Conservation (phyloP, 768 basidiomycete species). For the Tulasnella sp. region DNA sequence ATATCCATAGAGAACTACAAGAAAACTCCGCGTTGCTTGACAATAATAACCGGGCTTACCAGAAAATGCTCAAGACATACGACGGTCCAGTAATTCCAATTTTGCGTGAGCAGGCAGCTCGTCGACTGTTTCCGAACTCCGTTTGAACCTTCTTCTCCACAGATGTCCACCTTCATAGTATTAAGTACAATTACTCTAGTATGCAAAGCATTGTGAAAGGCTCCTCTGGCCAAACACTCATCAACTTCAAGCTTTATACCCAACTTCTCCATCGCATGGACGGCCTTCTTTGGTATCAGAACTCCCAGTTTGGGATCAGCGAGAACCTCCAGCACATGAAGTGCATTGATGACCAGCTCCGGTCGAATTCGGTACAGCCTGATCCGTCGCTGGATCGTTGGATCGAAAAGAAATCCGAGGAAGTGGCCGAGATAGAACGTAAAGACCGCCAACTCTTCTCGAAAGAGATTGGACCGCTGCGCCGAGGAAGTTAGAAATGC, state of each 20-base stretch:
- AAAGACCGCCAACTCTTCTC: not conserved
- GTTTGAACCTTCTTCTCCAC: not conserved
- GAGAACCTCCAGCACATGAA: not conserved
- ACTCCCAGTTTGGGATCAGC: not conserved
- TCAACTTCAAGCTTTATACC: constrained; percentile 21
- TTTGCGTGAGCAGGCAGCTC: not conserved
- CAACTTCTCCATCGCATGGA: constrained; percentile 6
- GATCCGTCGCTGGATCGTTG: not conserved
- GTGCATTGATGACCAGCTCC: not conserved
- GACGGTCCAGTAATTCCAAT: constrained; percentile 2
- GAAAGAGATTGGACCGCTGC: not conserved
- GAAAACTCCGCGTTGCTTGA: not conserved
- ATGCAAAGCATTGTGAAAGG: not conserved
- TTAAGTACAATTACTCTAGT: constrained; percentile 9
- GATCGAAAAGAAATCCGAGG: not conserved
- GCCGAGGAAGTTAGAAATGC: not conserved
- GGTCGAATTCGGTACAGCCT: not conserved
- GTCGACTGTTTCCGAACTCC: not conserved
- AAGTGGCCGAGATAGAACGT: not conserved
- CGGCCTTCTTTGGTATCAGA: not conserved
- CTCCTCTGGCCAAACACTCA: not conserved
- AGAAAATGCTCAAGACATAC: not conserved
- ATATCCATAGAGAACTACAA: not conserved
- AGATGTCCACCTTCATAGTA: constrained; percentile 19
- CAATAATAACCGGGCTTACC: constrained; percentile 9